Conservation (phyloP, 208 protist species). For the Trypanosomatidae sp. region DNA sequence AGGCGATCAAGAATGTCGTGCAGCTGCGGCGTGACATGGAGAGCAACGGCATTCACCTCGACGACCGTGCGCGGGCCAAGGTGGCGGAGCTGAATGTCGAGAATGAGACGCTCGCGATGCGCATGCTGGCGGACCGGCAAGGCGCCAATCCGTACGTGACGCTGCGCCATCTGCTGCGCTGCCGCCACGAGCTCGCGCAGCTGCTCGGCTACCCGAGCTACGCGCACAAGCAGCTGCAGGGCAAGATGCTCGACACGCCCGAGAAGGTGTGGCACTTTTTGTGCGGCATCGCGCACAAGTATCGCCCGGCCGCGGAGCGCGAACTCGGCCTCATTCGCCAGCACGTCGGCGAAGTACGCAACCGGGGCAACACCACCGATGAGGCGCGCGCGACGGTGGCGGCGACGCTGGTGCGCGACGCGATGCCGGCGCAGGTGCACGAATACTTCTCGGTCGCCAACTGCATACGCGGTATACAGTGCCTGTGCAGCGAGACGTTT, state of each 20-base stretch:
- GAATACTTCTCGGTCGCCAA: slow-evolving; percentile 88
- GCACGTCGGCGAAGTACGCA: slow-evolving; percentile 66
- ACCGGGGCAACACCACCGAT: slow-evolving; percentile 66
- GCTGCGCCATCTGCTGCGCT: slow-evolving; percentile 68
- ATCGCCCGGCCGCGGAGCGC: slow-evolving; percentile 59
- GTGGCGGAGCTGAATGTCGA: slow-evolving; percentile 82
- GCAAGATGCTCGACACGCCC: slow-evolving; percentile 82
- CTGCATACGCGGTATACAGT: slow-evolving; percentile 83
- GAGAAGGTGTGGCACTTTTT: slow-evolving; percentile 87
- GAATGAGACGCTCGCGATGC: slow-evolving; percentile 79
- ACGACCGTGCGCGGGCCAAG: slow-evolving; percentile 49
- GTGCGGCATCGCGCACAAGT: slow-evolving; percentile 74
- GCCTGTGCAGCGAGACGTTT: slow-evolving; percentile 84
- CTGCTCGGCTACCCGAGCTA: slow-evolving; percentile 79
- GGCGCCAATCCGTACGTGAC: slow-evolving; percentile 55
- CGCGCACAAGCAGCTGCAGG: slow-evolving; percentile 82
- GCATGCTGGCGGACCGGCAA: slow-evolving; percentile 62
- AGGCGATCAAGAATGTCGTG: slow-evolving; percentile 82
- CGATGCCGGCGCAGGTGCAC: slow-evolving; percentile 40
- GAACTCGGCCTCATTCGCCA: slow-evolving; percentile 64
- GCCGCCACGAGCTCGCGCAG: slow-evolving; percentile 71
- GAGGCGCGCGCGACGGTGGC: slow-evolving; percentile 63
- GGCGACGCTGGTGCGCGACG: slow-evolving; percentile 48
- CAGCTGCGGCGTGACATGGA: slow-evolving; percentile 89
- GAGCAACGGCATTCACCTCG: slow-evolving; percentile 84